Evolutionary conservation across 2,329 filamentous ascomycete genomes (phyloP).

Genomic region (Bretziella fagacearum): DNA sequence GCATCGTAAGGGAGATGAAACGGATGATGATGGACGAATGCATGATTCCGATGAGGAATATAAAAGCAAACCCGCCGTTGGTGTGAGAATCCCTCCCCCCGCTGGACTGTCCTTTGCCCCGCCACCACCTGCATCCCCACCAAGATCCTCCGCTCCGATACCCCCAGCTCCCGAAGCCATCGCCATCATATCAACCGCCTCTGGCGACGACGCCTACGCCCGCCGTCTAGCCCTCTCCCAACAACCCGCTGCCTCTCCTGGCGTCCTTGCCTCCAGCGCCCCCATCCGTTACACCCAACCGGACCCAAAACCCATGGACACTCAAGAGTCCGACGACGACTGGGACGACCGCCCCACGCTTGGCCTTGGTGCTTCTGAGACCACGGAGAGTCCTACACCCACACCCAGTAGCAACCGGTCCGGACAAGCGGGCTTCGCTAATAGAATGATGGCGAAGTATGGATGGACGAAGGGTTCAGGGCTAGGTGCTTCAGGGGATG

Average conservation of each 20-base stretch:
- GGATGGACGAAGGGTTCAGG: constrained; percentile 83
- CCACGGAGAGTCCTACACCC: too few species aligned
- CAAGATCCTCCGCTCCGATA: constrained; percentile 29
- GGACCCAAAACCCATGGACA: constrained; percentile 23
- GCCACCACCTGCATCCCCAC: too few species aligned
- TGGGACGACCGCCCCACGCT: constrained; percentile 31
- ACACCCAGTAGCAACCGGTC: constrained; percentile 45
- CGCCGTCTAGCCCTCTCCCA: constrained; percentile 43
- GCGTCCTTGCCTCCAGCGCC: constrained; percentile 43
- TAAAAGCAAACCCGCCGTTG: too few species aligned
- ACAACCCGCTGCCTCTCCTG: constrained; percentile 22
- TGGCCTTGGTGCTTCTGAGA: constrained; percentile 27
- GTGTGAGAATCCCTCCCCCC: constrained; percentile 45
- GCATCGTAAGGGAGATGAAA: constrained; percentile 39
- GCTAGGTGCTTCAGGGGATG: constrained; percentile 63
- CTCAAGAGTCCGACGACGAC: constrained; percentile 23
- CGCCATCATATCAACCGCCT: constrained; percentile 27
- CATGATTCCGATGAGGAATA: constrained; percentile 24
- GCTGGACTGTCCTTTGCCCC: constrained; percentile 39
- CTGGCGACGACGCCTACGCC: constrained; percentile 53
- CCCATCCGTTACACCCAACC: constrained; percentile 58
- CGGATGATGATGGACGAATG: constrained; percentile 25
- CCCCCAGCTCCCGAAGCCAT: neutral
- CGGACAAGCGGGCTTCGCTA: constrained; percentile 69
- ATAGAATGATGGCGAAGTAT: constrained; percentile 81